phyloP scores from a whole-genome alignment of 306 rosid species.

The Cicer judaicum region DNA sequence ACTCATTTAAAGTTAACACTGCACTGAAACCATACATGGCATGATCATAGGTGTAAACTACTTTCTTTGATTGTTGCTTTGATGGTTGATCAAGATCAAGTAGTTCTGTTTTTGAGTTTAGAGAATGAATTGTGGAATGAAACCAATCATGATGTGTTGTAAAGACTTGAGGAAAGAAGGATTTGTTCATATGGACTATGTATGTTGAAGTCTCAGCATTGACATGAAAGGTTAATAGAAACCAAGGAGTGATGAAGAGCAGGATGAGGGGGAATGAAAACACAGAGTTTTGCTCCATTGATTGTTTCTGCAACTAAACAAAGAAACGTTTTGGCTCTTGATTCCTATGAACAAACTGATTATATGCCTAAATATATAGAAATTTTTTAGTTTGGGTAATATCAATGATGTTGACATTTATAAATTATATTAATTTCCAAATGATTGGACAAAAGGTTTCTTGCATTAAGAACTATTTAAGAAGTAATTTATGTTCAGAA shows the following conservation, averaged over 20 bases:
- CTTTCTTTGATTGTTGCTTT: neutral
- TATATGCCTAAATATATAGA: neutral
- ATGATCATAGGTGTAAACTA: slow-evolving; percentile 37
- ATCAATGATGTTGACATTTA: slow-evolving; percentile 36
- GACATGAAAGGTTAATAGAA: slow-evolving; percentile 21
- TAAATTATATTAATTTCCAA: neutral
- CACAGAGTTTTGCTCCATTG: slow-evolving; percentile 24
- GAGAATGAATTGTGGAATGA: slow-evolving; percentile 34
- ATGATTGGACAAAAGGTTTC: slow-evolving; percentile 5
- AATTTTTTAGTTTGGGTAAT: neutral
- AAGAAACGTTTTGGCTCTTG: slow-evolving; percentile 18
- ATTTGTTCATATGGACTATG: slow-evolving; percentile 48
- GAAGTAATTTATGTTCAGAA: neutral
- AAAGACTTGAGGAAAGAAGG: slow-evolving; percentile 40
- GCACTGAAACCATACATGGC: slow-evolving; percentile 50
- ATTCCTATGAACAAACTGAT: neutral
- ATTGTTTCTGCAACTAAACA: slow-evolving; percentile 1
- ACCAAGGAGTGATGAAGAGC: slow-evolving; percentile 21
- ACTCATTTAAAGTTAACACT: slow-evolving; percentile 35
- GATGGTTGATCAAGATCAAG: neutral
- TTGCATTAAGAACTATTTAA: neutral
- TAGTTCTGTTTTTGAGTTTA: neutral
- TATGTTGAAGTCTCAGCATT: slow-evolving; percentile 40
- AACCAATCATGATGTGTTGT: slow-evolving; percentile 41
- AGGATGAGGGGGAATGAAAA: slow-evolving; percentile 1